Base-by-base conservation (phyloP, 2,329 filamentous ascomycete genomes). In the Calonectria montana region DNA sequence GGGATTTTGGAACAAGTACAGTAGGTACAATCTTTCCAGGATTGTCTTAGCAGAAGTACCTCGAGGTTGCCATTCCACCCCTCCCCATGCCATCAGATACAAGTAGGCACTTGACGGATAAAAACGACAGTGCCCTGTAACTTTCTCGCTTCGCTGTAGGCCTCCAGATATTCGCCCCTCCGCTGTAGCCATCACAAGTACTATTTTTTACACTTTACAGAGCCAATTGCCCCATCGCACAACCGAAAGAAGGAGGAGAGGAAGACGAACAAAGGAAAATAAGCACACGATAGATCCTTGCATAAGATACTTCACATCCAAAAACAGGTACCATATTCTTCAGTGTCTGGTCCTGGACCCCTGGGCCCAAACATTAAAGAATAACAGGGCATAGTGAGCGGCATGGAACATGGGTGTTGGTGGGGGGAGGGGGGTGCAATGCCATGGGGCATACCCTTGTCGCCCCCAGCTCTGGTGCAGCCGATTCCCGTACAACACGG, bases 371-470 rank as follows among this genome's bases (percentile, higher is more conserved):
- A 62, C 57, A 62, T 55, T 55, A 65, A 65, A 55, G 64, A 66
- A 45, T 47, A 57, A 57, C 64, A 57, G 61, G 65, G 53, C 53
- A 61, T 39, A 31, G 45, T 27, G 31, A 59, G 18, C 31, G 31
- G 43, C 65, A 62, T 48, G 65, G 65, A 57, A 61, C 65, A 61
- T 61, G 65, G 65, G 39, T 61, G 41, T 61, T 62, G 29, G 65
- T 29, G 65, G 53, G 31, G 31, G 31, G 31, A 35, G 31, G 31
- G 31, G 53, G 41, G 47, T 61, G 65, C 25, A 43, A 61, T 29
- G 45, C 41, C 18, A 50, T 48, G 31, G 61, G 62, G 45, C 45
- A 65, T 65, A 65, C 47, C 45, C 63, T 50, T 65, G 63, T 37
- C 47, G 31, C 18, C 45, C 47, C 63, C 63, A 65, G 63, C 31